Evolutionary conservation across 2,329 filamentous ascomycete genomes (phyloP).

Genomic region (Acephala macrosclerotiorum): DNA sequence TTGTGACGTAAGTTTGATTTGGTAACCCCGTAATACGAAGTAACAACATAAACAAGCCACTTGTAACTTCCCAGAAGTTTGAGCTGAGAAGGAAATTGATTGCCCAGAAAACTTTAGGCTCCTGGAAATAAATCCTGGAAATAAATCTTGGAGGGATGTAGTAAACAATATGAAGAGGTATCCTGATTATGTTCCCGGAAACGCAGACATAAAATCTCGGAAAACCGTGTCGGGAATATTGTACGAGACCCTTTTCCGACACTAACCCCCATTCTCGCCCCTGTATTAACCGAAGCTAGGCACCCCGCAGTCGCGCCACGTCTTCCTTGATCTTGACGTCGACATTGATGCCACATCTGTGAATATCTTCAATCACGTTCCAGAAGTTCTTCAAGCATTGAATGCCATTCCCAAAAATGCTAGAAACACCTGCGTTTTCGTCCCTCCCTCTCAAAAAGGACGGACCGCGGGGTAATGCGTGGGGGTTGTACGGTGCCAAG

Average conservation of each 20-base stretch:
- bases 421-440: slow-evolving; percentile 46
- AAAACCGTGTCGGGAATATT: neutral
- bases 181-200: too few species aligned
- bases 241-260: neutral
- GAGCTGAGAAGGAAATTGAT: too few species aligned
- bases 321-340: neutral
- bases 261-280: slow-evolving; percentile 14
- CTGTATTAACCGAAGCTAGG: slow-evolving; percentile 15
- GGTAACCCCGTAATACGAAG: too few species aligned
- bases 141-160: too few species aligned
- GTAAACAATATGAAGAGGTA: too few species aligned
- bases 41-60: too few species aligned
- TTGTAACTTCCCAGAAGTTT: too few species aligned
- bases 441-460: slow-evolving; percentile 49
- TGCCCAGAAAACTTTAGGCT: too few species aligned
- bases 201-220: neutral
- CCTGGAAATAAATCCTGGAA: too few species aligned
- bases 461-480: slow-evolving; percentile 51
- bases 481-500: slow-evolving; percentile 53
- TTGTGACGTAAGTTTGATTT: too few species aligned
- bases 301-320: slow-evolving; percentile 10
- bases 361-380: neutral
- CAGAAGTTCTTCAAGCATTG: too few species aligned
- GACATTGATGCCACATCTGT: neutral
- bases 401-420: slow-evolving; percentile 14